Conservation (phyloP, 371 early-diverging fungal genomes). For the Mucor indicus region DNA sequence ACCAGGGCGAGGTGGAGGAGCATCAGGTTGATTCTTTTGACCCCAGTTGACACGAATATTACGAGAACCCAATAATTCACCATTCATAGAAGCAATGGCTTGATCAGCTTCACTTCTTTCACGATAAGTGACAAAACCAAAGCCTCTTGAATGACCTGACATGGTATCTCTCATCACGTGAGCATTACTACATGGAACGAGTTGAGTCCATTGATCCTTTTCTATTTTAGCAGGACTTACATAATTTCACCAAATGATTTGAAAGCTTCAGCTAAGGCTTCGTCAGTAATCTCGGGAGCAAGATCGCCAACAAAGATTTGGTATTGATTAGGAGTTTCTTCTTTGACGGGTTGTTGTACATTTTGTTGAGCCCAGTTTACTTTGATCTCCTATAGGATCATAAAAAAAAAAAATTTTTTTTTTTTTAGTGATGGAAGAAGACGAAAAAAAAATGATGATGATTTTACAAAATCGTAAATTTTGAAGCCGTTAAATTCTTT, state of each 20-base stretch:
- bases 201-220: constrained; percentile 7
- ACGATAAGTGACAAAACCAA: constrained; percentile 80
- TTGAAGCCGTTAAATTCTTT: constrained; percentile 74
- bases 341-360: constrained; percentile 32
- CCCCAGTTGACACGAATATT: constrained; percentile 73
- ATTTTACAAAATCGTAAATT: constrained; percentile 55
- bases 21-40: constrained; percentile 53
- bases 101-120: constrained; percentile 77
- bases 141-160: constrained; percentile 81
- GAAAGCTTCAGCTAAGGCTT: constrained; percentile 67
- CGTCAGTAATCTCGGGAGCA: constrained; percentile 82
- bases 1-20: constrained; percentile 52
- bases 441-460: too few species aligned
- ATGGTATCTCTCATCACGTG: constrained; percentile 75
- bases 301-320: constrained; percentile 86
- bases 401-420: neutral
- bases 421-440: neutral
- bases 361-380: constrained; percentile 51
- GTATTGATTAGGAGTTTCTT: constrained; percentile 68
- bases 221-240: constrained; percentile 43
- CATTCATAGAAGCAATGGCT: constrained; percentile 86
- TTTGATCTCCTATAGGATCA: constrained; percentile 36
- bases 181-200: constrained; percentile 27
- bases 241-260: constrained; percentile 55
- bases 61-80: constrained; percentile 66